Conservation (phyloP, 1,139 yeast genomes). For the Chernovozyma sophiae-reginae region DNA sequence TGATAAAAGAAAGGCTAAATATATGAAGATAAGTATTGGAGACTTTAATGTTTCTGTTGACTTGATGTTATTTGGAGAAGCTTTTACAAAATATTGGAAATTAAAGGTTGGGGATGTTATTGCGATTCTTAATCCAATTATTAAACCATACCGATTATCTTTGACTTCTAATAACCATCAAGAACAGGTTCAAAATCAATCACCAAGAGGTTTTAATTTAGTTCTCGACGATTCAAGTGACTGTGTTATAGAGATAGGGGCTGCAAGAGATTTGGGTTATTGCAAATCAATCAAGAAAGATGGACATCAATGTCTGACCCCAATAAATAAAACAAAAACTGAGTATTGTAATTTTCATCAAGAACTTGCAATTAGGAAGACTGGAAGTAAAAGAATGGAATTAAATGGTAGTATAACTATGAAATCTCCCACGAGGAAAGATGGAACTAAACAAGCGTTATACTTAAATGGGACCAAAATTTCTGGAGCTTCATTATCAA, state of each 20-base stretch:
- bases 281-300: constrained; percentile 53
- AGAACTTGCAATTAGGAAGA: constrained; percentile 51
- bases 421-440: constrained; percentile 23
- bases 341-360: constrained; percentile 70
- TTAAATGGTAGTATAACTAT: constrained; percentile 57
- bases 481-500: not conserved
- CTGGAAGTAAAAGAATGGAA: constrained; percentile 66
- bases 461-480: constrained; percentile 10
- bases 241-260: constrained; percentile 68
- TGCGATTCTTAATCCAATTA: constrained; percentile 69
- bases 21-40: constrained; percentile 59
- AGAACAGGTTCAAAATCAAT: constrained; percentile 10
- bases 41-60: constrained; percentile 60
- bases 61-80: constrained; percentile 61
- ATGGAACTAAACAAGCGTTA: constrained; percentile 19
- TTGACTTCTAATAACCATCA: constrained; percentile 6
- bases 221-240: constrained; percentile 48
- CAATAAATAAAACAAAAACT: constrained; percentile 51
- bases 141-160: constrained; percentile 25
- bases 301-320: constrained; percentile 52
- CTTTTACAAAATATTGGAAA: constrained; percentile 70
- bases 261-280: constrained; percentile 62
- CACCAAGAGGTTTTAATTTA: constrained; percentile 52
- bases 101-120: constrained; percentile 69
- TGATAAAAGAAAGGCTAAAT: constrained; percentile 41